Evolutionary conservation across 2,329 filamentous ascomycete genomes (phyloP).

Genomic region (Lecanosticta acicola): DNA sequence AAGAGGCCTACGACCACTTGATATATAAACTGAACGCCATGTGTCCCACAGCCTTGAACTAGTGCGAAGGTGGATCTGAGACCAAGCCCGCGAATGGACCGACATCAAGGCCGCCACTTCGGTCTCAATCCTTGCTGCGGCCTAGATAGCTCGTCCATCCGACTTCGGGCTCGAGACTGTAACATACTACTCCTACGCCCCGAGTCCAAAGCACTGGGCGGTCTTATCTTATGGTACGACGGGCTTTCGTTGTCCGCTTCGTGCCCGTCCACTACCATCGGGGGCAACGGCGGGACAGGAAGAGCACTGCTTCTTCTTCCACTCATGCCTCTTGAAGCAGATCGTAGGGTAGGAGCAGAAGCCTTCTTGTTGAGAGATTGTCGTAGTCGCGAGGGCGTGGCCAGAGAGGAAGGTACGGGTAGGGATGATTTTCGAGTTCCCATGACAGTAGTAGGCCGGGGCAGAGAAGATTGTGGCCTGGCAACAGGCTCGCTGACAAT

Average conservation of each 20-base stretch:
- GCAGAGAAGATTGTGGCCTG: constrained; percentile 14
- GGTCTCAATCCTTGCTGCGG: constrained; percentile 13
- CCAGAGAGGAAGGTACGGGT: constrained; percentile 17
- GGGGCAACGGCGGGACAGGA: constrained; percentile 9
- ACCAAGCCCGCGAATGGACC: background rate
- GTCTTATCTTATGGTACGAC: constrained; percentile 13
- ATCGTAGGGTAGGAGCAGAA: constrained; percentile 18
- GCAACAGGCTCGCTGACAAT: constrained; percentile 13
- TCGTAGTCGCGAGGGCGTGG: constrained; percentile 7
- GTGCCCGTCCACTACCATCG: constrained; percentile 26
- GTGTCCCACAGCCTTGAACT: too few species aligned
- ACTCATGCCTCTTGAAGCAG: constrained; percentile 12
- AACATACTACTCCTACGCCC: constrained; percentile 21
- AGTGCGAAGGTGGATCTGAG: too few species aligned
- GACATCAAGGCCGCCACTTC: constrained; percentile 18
- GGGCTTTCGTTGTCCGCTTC: constrained; percentile 28
- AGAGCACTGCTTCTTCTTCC: constrained; percentile 22
- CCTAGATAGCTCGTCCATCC: constrained; percentile 9
- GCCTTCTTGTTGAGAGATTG: constrained; percentile 12
- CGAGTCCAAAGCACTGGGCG: constrained; percentile 16
- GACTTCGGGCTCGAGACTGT: constrained; percentile 15
- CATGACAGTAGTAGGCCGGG: constrained; percentile 16
- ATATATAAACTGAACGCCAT: too few species aligned
- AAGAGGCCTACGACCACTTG: too few species aligned
- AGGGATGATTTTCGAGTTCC: constrained; percentile 22